phyloP scores from a whole-genome alignment of 768 basidiomycete species.

The Termitomyces sp. region DNA sequence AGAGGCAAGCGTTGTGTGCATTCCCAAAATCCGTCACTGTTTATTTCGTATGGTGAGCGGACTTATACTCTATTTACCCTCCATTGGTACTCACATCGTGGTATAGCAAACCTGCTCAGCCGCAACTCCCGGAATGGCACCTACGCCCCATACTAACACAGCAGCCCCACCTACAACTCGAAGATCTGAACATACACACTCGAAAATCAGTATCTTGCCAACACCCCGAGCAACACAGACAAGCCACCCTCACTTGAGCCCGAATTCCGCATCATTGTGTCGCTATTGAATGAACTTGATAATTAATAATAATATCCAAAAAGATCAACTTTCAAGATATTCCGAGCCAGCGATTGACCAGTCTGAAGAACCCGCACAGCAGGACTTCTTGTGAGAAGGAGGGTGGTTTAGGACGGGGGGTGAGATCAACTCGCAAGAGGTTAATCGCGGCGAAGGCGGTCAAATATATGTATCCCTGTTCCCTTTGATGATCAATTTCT shows the following conservation, averaged over 20 bases:
- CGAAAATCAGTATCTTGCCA: not conserved
- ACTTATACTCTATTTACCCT: not conserved
- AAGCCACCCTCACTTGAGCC: conserved; percentile 7
- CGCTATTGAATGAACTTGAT: conserved; percentile 4
- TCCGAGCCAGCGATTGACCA: conserved; percentile 10
- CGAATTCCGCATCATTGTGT: conserved; percentile 10
- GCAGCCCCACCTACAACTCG: conserved; percentile 9
- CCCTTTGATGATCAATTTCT: conserved; percentile 6
- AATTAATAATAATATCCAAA: conserved; percentile 4
- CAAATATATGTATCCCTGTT: conserved; percentile 1
- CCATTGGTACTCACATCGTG: conserved; percentile 10
- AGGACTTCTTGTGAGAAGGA: conserved; percentile 16
- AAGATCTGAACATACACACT: conserved; percentile 9
- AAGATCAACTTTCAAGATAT: conserved; percentile 13
- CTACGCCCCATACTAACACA: conserved; percentile 11
- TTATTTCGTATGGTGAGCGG: not conserved
- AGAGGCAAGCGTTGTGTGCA: conserved; percentile 15
- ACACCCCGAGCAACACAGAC: too few relatives aligned
- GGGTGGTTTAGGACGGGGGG: conserved; percentile 8
- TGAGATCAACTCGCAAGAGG: conserved; percentile 21
- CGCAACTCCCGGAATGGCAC: conserved; percentile 15
- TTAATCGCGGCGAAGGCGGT: not conserved
- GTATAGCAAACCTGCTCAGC: conserved; percentile 19
- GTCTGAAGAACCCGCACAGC: conserved; percentile 20
- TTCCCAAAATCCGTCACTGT: conserved; percentile 15